Conservation (phyloP, 805 yeast genomes). For the Candida anglica region DNA sequence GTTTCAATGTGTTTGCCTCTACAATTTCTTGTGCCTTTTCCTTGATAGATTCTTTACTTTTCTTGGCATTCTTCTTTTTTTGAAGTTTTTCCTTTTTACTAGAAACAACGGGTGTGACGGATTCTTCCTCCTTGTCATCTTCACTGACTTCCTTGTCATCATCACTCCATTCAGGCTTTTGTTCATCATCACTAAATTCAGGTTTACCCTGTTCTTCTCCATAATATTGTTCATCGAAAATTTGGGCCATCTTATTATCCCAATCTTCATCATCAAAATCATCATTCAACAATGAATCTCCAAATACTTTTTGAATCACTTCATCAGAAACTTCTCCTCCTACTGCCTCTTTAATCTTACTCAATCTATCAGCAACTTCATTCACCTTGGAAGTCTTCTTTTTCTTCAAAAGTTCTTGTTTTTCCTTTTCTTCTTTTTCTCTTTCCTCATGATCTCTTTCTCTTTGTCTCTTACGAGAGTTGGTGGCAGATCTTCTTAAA, state of each 20-base stretch:
- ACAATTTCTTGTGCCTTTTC: constrained; percentile 74
- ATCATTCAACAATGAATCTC: constrained; percentile 72
- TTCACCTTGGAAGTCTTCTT: constrained; percentile 75
- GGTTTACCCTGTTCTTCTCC: constrained; percentile 43
- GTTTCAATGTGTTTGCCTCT: constrained; percentile 62
- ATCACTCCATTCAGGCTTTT: constrained; percentile 17
- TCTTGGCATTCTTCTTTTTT: constrained; percentile 55
- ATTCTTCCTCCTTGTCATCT: constrained; percentile 10
- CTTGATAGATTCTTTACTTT: constrained; percentile 56
- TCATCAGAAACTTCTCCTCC: constrained; percentile 63
- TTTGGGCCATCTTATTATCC: constrained; percentile 81
- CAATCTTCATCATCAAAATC: constrained; percentile 90
- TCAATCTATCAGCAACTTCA: constrained; percentile 68
- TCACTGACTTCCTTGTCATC: constrained; percentile 17
- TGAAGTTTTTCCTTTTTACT: constrained; percentile 48
- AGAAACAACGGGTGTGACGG: constrained; percentile 13
- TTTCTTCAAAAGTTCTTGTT: constrained; percentile 59
- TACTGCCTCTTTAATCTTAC: constrained; percentile 61
- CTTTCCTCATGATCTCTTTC: constrained; percentile 59
- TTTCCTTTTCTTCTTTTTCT: constrained; percentile 47
- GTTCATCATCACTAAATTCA: constrained; percentile 36
- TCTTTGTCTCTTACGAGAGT: constrained; percentile 78
- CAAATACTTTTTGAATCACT: constrained; percentile 59
- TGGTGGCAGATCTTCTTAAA: constrained; percentile 72
- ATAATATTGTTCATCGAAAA: constrained; percentile 83